Evolutionary conservation across 768 basidiomycete species (phyloP).

Genomic region (Epithele typhae): DNA sequence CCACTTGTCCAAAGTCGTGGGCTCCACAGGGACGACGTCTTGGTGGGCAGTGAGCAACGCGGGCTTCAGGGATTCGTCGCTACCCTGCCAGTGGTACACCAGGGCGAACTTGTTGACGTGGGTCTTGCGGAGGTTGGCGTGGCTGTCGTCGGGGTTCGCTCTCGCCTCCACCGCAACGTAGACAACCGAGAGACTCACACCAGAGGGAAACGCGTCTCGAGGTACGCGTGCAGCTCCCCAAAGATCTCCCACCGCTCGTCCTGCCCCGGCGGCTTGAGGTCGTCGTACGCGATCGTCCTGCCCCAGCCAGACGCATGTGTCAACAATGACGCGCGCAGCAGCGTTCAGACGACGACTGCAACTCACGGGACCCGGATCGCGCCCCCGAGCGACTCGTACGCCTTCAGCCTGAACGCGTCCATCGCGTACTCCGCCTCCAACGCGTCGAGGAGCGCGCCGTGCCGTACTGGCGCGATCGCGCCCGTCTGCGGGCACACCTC

Average conservation of each 20-base stretch:
- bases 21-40: constrained; percentile 63
- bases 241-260: constrained; percentile 34
- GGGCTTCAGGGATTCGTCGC: constrained; percentile 59
- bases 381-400: constrained; percentile 15
- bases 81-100: constrained; percentile 70
- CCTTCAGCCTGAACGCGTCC: constrained; percentile 7
- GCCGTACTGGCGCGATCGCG: constrained; percentile 4
- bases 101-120: constrained; percentile 76
- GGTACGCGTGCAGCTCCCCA: constrained; percentile 29
- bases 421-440: constrained; percentile 8
- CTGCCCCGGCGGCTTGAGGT: constrained; percentile 22
- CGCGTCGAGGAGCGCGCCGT: constrained; percentile 4
- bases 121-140: constrained; percentile 53
- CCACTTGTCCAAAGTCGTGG: constrained; percentile 47
- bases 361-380: constrained; percentile 16
- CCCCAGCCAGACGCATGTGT: too few species aligned
- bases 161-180: neutral
- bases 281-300: constrained; percentile 28
- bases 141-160: too few species aligned
- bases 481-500: constrained; percentile 6
- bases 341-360: too few species aligned
- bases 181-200: too few species aligned
- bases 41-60: constrained; percentile 66
- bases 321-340: too few species aligned
- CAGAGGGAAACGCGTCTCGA: constrained; percentile 34